A percentile compares a stretch with the other conserved stretches of the same genome.
Conservation (phyloP, 345 rosid genomes). For the Citrus hindsii region DNA sequence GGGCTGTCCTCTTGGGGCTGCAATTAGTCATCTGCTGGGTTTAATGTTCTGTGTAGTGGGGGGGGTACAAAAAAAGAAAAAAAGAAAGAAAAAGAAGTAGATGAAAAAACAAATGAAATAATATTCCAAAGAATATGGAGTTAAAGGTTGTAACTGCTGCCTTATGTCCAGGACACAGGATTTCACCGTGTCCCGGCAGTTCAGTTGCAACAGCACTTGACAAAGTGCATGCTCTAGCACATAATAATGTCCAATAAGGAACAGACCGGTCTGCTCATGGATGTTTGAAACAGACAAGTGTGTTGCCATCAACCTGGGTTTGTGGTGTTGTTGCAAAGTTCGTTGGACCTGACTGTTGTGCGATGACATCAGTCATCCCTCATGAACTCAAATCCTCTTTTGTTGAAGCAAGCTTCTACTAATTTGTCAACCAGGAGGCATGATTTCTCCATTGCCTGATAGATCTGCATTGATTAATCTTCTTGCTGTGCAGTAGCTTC, state of each 20-base stretch:
- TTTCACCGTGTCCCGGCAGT: background rate
- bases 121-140: background rate
- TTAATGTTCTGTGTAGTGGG: constrained; percentile 1
- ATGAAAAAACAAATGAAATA: background rate
- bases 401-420: background rate
- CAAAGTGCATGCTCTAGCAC: background rate
- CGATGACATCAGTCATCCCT: background rate
- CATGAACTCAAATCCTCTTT: background rate
- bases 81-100: background rate
- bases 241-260: background rate
- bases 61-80: too few species aligned
- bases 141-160: background rate
- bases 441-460: background rate
- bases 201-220: background rate
- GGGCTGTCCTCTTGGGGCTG: constrained; percentile 6
- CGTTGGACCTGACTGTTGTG: background rate
- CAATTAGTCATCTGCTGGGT: background rate
- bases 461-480: constrained; percentile 1
- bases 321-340: background rate
- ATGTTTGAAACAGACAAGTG: constrained; percentile 1
- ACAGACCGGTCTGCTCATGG: background rate
- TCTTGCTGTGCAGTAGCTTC: background rate
- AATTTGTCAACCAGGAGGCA: background rate
- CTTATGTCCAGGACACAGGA: background rate
- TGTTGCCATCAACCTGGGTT: background rate